Conservation (phyloP, 139 green algal genomes). For the Diplosphaera chodatii region DNA sequence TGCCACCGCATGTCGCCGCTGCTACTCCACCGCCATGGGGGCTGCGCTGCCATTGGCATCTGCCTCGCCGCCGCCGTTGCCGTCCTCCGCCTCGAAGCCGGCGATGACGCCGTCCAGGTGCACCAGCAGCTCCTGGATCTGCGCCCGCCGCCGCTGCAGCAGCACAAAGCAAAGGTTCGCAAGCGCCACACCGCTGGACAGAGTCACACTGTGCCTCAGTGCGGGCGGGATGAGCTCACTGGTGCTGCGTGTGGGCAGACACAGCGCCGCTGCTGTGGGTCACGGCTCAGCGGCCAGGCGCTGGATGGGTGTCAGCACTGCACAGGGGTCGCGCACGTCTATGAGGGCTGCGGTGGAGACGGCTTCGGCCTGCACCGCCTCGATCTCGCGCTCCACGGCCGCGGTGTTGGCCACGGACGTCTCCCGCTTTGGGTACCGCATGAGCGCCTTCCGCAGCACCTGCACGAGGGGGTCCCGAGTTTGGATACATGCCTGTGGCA, state of each 20-base stretch:
- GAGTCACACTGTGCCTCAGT: no score
- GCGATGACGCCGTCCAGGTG: not conserved
- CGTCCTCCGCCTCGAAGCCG: not conserved
- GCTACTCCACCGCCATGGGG: not conserved
- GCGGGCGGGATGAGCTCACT: no score
- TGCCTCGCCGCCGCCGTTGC: no score
- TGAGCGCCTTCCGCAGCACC: not conserved
- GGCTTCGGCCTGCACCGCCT: not conserved
- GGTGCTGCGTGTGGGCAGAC: no score
- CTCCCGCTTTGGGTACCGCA: not conserved
- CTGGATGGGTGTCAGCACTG: not conserved
- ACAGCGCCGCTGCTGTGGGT: no score
- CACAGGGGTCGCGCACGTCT: not conserved
- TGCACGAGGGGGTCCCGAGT: no score
- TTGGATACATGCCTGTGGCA: no score
- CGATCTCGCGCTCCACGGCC: not conserved
- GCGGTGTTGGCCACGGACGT: not conserved
- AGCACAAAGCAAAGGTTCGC: no score
- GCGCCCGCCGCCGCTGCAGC: not conserved
- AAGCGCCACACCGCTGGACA: no score
- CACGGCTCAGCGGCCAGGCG: no score
- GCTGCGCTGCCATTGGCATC: no score
- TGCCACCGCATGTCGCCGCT: no score
- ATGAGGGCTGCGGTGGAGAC: not conserved
- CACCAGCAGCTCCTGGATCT: not conserved